phyloP scores from a whole-genome alignment of 2,329 filamentous ascomycete genomes.

The Cladophialophora bantiana region DNA sequence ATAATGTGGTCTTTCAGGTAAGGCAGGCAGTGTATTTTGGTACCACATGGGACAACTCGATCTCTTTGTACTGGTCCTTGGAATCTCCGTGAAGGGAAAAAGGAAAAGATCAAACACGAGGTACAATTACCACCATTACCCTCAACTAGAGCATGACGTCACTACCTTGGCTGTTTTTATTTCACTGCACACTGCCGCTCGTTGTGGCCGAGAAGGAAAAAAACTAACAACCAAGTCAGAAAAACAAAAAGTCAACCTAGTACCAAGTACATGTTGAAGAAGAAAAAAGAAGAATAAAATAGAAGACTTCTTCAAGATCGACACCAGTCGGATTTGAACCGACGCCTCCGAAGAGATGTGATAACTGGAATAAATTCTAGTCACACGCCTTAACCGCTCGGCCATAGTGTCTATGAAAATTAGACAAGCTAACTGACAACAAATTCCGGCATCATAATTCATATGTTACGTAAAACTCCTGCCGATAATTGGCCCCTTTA shows the following conservation, averaged over 20 bases:
- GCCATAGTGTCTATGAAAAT: constrained; percentile 10
- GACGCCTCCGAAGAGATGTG: constrained; percentile 21
- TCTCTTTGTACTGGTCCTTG: no score
- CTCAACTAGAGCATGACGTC: neutral
- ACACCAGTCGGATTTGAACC: constrained; percentile 17
- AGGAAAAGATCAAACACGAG: no score
- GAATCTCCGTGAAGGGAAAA: no score
- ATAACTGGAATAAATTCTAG: constrained; percentile 10
- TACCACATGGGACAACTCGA: no score
- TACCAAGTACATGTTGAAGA: no score
- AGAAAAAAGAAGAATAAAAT: neutral
- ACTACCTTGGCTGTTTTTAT: neutral
- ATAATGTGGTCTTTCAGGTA: no score
- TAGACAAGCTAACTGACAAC: neutral
- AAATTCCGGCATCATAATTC: neutral
- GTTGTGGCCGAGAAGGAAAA: no score
- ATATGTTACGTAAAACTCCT: neutral
- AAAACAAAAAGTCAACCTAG: neutral
- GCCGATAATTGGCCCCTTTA: no score
- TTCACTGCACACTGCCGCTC: neutral
- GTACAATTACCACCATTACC: no score
- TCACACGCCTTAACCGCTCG: constrained; percentile 23
- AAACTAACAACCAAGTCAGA: no score
- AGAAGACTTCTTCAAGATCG: no score
- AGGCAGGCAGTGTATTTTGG: no score